Conservation (phyloP, 2,329 filamentous ascomycete species). For the Zasmidium citrigriseum region DNA sequence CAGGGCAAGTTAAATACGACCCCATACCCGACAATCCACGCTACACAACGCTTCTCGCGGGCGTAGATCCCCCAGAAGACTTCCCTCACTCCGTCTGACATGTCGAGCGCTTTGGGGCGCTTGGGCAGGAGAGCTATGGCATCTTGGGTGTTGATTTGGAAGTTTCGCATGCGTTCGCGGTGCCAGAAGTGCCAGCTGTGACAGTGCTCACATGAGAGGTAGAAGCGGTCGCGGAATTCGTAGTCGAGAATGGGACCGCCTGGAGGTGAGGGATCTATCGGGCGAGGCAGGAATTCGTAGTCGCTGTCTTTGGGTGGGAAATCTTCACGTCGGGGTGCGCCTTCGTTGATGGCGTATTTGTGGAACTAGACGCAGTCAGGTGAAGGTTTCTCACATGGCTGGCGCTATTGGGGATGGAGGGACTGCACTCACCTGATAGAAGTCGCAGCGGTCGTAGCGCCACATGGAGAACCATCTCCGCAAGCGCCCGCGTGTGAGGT, state of each 20-base stretch:
- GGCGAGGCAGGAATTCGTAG: conserved; percentile 3
- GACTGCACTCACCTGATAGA: conserved; percentile 2
- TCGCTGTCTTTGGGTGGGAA: background rate
- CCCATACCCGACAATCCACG: background rate
- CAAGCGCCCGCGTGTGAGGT: background rate
- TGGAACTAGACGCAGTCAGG: conserved; percentile 9
- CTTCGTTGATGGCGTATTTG: background rate
- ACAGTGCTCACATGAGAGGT: background rate
- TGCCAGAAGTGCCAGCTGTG: conserved; percentile 2
- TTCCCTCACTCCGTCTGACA: conserved; percentile 5
- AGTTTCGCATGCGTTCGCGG: background rate
- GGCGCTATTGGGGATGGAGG: background rate
- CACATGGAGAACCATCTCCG: conserved; percentile 4
- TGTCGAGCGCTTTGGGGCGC: background rate
- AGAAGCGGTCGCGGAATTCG: conserved; percentile 6
- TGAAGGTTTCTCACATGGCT: background rate
- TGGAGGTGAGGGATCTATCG: conserved; percentile 2
- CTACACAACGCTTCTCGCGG: background rate
- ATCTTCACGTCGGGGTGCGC: background rate
- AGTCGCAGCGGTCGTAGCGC: conserved; percentile 11
- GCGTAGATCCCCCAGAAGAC: conserved; percentile 9
- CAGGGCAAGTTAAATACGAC: background rate
- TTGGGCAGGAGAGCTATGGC: background rate
- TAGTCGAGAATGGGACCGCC: conserved; percentile 1
- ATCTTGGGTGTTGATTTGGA: background rate